Evolutionary conservation across 139 green algal genomes (phyloP), one percentile per base, ranked within the genome.

Genomic region (Picochlorum sp.): DNA sequence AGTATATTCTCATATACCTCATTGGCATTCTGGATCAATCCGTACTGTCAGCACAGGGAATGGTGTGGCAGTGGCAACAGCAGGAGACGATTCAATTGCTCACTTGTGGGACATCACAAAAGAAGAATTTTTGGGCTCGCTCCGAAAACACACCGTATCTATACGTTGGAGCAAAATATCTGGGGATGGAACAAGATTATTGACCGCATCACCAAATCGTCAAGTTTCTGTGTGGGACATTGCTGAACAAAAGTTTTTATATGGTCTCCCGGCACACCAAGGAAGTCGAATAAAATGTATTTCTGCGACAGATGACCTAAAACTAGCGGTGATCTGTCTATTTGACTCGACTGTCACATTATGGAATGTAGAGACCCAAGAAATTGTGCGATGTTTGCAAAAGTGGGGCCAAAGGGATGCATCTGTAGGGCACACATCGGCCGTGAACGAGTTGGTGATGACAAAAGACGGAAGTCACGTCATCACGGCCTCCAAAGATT

Each of bases 401-500:
- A 61, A 51, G n/a, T 71, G 75, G 56, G 78, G 78, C 8, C 56
- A 79, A 50, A 49, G 75, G 13, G 66, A 84, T 60, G 62, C 54
- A 30, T 26, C 51, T 16, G 38, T 46, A 8, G 77, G 71, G 1
- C 85, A 92, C 69, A 76, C 57, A 21, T 73, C 71, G 5, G 70
- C 70, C 21, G 58, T 77, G 2, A 77, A 77, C 58, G 59, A 77
- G 15, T 65, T 77, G 21, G 45, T 77, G 26, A 77, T 77, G 38
- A 75, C 62, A 14, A 16, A 20, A 1, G 71, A 77, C 44, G 79
- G 79, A 18, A 46, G 23, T 18, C 68, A 41, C 4, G 68, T 76
- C 16, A 54, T 92, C 2, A 94, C 85, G 5, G 54, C 69, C 24
- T 79, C 68, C 4, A 86, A 90, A 56, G 88, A 95, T 73, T 52